A percentile compares a stretch with the other conserved stretches of the same genome.
Conservation (phyloP, 345 rosid species). For the Lenwebbia sp. region DNA sequence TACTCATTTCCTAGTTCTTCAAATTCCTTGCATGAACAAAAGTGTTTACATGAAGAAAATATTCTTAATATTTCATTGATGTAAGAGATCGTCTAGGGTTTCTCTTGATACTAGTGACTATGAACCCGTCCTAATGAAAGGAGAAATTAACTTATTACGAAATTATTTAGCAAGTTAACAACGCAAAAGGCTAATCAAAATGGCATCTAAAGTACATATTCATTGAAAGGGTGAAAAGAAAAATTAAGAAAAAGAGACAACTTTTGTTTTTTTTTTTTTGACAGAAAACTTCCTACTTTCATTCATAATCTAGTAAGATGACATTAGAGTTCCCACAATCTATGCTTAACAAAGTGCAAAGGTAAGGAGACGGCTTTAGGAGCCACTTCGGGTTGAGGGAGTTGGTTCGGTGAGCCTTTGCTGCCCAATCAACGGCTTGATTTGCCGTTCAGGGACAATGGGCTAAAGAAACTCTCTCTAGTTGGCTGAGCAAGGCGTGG, state of each 20-base stretch:
- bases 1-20: too few relatives aligned
- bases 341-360: too few relatives aligned
- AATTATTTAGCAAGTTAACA: not conserved
- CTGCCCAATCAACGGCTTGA: too few relatives aligned
- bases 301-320: too few relatives aligned
- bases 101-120: not conserved
- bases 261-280: not conserved
- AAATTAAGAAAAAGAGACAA: not conserved
- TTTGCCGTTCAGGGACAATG: too few relatives aligned
- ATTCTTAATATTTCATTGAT: not conserved
- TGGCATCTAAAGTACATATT: not conserved
- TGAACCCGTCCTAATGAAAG: not conserved
- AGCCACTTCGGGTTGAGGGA: too few relatives aligned
- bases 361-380: too few relatives aligned
- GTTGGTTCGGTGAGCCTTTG: too few relatives aligned
- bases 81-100: not conserved
- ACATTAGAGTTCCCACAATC: too few relatives aligned
- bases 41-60: not conserved
- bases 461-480: too few relatives aligned
- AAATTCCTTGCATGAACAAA: not conserved
- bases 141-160: not conserved
- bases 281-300: too few relatives aligned
- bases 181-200: not conserved
- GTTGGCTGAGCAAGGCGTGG: too few relatives aligned
- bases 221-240: not conserved